Base-by-base conservation (phyloP, 345 rosid genomes). In the Salix arbutifolia region DNA sequence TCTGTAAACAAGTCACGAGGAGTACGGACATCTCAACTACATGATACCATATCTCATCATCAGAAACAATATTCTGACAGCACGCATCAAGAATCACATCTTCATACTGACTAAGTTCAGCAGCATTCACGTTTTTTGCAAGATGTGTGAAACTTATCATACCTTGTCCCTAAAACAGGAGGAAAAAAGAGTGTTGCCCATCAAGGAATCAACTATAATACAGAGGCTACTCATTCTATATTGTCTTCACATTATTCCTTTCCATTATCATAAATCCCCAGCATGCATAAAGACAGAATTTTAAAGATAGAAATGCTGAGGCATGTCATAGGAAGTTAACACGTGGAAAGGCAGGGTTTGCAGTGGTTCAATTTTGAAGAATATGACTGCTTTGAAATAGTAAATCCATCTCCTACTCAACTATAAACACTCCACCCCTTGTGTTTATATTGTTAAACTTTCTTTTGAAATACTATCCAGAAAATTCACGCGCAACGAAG, bases 61-160 rank as follows among this genome's bases (percentile, higher is more conserved):
- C 82, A 5, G 91, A 89, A 68, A 90, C 90, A 81, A 96, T 88
- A 77, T 96, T 93, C 81, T 91, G 91, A 81, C 94, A 91, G 85
- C 99, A 93, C 0, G 92, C 96, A 84, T 96, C 97, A 74, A 93
- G 97, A 84, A 90, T 89, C 48, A 86, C 97, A 77, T 91, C 96
- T 77, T 74, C 90, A 67, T 86, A 95, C 72, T 67, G 74, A 70
- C 89, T 79, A 58, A 93, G 83, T 75, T 90, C 96, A 66, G 82
- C 74, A 16, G 86, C 82, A 86, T 81, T 86, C 81, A 91, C 91
- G 76, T 84, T 88, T 78, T 84, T 91, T 0, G 86, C 94, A 3
- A 93, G 80, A 76, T 91, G 90, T 66, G 85, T 82, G 74, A 91
- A 84, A 76, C 86, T 82, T 83, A 93, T 86, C 93, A 91, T 91